Evolutionary conservation across 306 rosid genomes (phyloP).

Genomic region (Trifolium fragiferum): DNA sequence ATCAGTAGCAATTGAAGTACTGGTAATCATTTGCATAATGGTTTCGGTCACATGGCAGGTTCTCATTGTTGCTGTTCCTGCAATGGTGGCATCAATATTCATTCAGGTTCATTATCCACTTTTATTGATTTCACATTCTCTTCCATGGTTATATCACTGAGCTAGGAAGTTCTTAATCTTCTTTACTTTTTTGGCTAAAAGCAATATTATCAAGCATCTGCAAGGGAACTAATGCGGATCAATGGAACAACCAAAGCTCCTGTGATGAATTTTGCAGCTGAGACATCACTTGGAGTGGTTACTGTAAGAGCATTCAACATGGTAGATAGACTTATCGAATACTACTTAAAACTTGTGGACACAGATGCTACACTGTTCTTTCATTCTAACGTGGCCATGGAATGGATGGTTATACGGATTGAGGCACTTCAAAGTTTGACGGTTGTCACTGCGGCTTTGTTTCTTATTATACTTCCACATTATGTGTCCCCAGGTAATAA

Average conservation of each 20-base stretch:
- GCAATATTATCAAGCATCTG: background rate
- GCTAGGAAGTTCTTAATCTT: background rate
- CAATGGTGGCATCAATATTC: background rate
- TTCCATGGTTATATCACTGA: background rate
- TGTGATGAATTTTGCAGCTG: background rate
- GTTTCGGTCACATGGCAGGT: background rate
- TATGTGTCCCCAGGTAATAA: background rate
- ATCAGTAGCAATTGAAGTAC: background rate
- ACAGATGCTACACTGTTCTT: background rate
- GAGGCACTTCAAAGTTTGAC: background rate
- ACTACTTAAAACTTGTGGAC: background rate
- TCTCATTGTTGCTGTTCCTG: slow-evolving; percentile 2
- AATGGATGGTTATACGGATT: background rate
- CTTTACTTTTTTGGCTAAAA: background rate
- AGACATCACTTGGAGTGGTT: background rate
- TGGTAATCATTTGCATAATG: background rate
- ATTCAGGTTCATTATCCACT: background rate
- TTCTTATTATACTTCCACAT: background rate
- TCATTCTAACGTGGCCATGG: background rate
- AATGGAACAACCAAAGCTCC: background rate
- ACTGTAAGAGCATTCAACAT: background rate
- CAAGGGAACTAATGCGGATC: background rate
- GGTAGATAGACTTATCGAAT: background rate
- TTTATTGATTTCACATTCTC: background rate
- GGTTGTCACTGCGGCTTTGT: background rate